These are phyloP conservation scores for Plasmodium cynomolgi DNA, from an alignment of 169 alveolate genomes.

Conservation along the genomic window DNA sequence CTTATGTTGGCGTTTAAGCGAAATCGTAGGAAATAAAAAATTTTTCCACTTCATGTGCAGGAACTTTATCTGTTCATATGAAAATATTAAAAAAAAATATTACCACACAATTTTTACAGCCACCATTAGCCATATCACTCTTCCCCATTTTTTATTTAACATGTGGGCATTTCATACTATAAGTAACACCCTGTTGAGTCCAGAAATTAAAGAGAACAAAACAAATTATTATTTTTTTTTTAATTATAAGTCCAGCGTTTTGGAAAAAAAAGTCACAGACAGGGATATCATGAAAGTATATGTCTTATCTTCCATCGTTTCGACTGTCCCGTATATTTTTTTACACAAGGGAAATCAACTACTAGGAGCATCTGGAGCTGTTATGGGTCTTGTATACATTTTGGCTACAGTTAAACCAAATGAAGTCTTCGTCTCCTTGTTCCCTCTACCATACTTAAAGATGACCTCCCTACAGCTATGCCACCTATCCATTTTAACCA, in stretches of 20 bases:
- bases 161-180: conserved; percentile 74
- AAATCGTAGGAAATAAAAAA: conserved; percentile 56
- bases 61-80: conserved; percentile 81
- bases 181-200: conserved; percentile 53
- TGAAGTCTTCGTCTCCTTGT: conserved; percentile 79
- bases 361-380: conserved; percentile 87
- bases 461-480: conserved; percentile 81
- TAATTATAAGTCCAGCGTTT: conserved; percentile 51
- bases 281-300: conserved; percentile 38
- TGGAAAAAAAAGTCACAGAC: conserved; percentile 69
- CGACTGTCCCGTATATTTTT: conserved; percentile 61
- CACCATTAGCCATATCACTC: conserved; percentile 76
- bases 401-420: conserved; percentile 84
- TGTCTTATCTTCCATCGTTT: conserved; percentile 43
- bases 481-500: conserved; percentile 82
- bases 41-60: conserved; percentile 79
- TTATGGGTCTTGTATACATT: conserved; percentile 81
- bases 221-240: conserved; percentile 41
- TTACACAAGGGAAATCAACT: conserved; percentile 75
- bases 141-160: conserved; percentile 74
- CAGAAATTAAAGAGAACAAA: conserved; percentile 73
- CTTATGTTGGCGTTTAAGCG: conserved; percentile 80
- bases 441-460: conserved; percentile 84
- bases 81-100: conserved; percentile 71
- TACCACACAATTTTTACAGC: conserved; percentile 83